A percentile compares a stretch with the other conserved stretches of the same genome.
These are phyloP conservation scores for Crithidia bombi DNA, from an alignment of 208 protist species.

Conservation along the genomic window DNA sequence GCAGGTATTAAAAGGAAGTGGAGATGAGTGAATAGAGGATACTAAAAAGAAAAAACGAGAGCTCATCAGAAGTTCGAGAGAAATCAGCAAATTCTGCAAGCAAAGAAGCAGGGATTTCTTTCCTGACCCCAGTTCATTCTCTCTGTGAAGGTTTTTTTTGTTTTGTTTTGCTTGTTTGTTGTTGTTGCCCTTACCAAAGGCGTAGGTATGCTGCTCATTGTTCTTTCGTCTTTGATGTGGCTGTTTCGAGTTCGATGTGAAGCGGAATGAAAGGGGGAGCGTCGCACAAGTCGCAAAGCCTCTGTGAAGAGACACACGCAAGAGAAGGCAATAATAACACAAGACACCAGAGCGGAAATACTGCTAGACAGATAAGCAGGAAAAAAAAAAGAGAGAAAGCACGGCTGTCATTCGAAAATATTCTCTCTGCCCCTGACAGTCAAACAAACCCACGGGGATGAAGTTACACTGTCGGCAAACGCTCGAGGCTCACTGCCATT, in stretches of 20 bases:
- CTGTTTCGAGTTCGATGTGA: no score
- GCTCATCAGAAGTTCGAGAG: neutral
- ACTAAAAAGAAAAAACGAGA: constrained; percentile 4
- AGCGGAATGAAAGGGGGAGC: no score
- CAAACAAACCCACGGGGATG: constrained; percentile 1
- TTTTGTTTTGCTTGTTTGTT: neutral
- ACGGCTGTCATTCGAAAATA: neutral
- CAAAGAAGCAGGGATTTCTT: neutral
- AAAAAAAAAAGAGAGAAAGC: neutral
- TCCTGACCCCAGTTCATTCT: no score
- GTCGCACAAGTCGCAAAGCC: no score
- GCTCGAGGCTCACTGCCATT: neutral
- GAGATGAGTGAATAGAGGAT: neutral
- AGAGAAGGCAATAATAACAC: neutral
- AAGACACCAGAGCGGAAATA: no score
- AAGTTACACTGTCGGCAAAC: neutral
- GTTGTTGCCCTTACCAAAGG: no score
- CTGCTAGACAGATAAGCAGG: neutral
- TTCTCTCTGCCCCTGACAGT: neutral
- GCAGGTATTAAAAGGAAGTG: no score
- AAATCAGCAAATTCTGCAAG: neutral
- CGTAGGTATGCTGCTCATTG: neutral
- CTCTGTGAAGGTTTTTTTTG: no score
- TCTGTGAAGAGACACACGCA: neutral
- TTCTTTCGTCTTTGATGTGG: neutral